These are phyloP conservation scores for Mycocentrospora acerina DNA, from an alignment of 2,329 filamentous ascomycete species.

Conservation along the genomic window DNA sequence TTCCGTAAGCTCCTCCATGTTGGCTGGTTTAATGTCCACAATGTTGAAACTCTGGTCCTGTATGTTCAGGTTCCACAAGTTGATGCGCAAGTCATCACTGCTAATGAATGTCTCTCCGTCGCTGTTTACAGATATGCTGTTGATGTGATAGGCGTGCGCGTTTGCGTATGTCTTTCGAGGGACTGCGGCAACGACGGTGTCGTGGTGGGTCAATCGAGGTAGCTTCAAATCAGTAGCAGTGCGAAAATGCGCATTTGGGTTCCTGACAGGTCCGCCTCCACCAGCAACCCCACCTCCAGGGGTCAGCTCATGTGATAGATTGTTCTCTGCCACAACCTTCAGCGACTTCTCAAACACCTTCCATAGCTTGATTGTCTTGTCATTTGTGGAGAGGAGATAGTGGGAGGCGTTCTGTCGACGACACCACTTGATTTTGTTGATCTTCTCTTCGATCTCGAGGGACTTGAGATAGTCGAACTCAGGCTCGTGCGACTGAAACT, in stretches of 20 bases:
- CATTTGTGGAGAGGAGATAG: conserved; percentile 96
- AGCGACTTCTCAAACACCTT: conserved; percentile 99
- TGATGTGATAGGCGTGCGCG: conserved; percentile 98
- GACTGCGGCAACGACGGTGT: conserved; percentile 95
- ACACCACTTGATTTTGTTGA: conserved; percentile 99
- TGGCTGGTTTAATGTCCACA: conserved; percentile 98
- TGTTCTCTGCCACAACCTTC: conserved; percentile 98
- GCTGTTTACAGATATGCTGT: conserved; percentile 99
- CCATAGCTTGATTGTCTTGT: conserved; percentile 99
- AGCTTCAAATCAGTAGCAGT: conserved; percentile 83
- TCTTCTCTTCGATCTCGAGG: conserved; percentile 99
- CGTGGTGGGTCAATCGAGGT: conserved; percentile 93
- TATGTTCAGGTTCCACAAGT: conserved; percentile 98
- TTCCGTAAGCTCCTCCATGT: conserved; percentile 99
- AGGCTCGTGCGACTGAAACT: conserved; percentile 98
- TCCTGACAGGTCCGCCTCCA: conserved; percentile 76
- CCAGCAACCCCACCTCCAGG: conserved; percentile 69
- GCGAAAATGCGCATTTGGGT: conserved; percentile 74
- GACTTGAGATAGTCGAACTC: conserved; percentile 99
- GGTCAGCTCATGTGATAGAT: conserved; percentile 90
- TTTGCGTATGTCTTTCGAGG: conserved; percentile 96
- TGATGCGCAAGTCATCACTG: conserved; percentile 96
- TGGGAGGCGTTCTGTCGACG: conserved; percentile 96
- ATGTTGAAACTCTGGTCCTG: conserved; percentile 99
- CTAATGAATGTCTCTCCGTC: conserved; percentile 99